Conservation (phyloP, 768 basidiomycete genomes). For the Clathrus columnatus region DNA sequence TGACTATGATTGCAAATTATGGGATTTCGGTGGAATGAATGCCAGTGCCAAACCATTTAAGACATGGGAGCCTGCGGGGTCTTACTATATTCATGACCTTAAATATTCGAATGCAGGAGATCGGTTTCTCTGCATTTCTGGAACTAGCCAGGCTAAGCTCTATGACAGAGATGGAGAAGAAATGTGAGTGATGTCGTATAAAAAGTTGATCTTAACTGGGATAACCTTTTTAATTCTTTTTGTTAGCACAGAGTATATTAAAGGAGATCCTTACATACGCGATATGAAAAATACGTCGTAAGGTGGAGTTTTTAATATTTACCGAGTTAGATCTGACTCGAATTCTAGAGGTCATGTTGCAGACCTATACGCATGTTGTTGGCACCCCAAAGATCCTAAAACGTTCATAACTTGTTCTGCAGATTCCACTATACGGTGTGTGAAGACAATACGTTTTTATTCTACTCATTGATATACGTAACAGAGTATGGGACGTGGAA, state of each 20-base stretch:
- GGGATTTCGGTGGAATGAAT: slow-evolving; percentile 99
- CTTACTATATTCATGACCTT: slow-evolving; percentile 88
- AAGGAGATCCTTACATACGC: slow-evolving; percentile 96
- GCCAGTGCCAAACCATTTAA: slow-evolving; percentile 86
- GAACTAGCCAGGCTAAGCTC: slow-evolving; percentile 78
- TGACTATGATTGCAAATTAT: slow-evolving; percentile 96
- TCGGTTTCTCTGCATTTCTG: slow-evolving; percentile 79
- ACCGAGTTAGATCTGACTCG: slow-evolving; percentile 7
- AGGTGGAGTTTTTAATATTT: slow-evolving; percentile 24
- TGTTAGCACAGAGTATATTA: slow-evolving; percentile 40
- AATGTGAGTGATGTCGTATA: slow-evolving; percentile 49
- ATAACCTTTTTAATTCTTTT: slow-evolving; percentile 3
- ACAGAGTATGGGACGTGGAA: slow-evolving; percentile 92
- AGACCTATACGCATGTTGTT: slow-evolving; percentile 81
- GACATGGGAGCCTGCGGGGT: slow-evolving; percentile 90
- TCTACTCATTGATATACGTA: neutral
- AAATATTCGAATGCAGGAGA: slow-evolving; percentile 86
- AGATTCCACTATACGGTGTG: slow-evolving; percentile 88
- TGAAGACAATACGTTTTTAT: neutral
- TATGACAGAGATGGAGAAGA: slow-evolving; percentile 93
- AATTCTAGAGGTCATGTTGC: slow-evolving; percentile 83
- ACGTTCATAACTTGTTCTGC: slow-evolving; percentile 89
- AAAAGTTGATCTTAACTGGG: neutral
- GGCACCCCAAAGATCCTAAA: slow-evolving; percentile 84
- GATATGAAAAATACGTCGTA: slow-evolving; percentile 99